Percentiles rank a stretch among this genome's conserved stretches.
Conservation (phyloP, 31 red algal species). For the Odonthalia washingtoniensis region DNA sequence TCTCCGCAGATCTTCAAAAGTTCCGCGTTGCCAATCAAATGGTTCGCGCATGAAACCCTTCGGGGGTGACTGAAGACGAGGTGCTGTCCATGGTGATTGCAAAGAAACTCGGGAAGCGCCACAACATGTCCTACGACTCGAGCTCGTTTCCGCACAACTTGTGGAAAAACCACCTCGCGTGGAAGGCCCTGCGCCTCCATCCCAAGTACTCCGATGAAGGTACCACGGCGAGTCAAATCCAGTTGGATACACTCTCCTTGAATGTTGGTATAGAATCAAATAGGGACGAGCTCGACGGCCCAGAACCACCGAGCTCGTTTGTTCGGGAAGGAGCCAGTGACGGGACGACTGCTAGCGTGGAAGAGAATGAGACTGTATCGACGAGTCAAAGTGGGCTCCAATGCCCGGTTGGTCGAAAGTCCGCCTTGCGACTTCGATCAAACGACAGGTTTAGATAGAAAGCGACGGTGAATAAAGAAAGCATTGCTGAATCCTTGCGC, state of each 20-base stretch:
- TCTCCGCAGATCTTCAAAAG: background rate
- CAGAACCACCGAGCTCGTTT: no score
- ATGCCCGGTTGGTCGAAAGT: background rate
- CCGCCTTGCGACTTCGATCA: background rate
- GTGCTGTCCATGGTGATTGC: conserved; percentile 46
- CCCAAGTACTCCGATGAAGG: conserved; percentile 28
- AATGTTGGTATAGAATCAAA: no score
- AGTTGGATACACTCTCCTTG: no score
- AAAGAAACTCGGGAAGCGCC: conserved; percentile 10
- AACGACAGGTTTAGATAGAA: background rate
- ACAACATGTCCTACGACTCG: conserved; percentile 39
- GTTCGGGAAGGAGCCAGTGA: no score
- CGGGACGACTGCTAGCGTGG: no score
- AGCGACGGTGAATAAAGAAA: background rate
- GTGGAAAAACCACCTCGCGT: conserved; percentile 15
- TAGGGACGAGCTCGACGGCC: no score
- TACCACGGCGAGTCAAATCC: no score
- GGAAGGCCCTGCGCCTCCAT: conserved; percentile 1
- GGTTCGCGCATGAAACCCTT: background rate
- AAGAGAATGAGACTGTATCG: no score
- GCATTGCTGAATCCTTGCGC: background rate
- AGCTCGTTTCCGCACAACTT: conserved; percentile 13
- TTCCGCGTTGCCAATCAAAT: background rate
- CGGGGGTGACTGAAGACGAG: conserved; percentile 33
- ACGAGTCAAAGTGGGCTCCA: background rate